Evolutionary conservation across 192 early-diverging fungal genomes (phyloP), one percentile per base, ranked within the genome.

Genomic region (Kappamyces sp.): DNA sequence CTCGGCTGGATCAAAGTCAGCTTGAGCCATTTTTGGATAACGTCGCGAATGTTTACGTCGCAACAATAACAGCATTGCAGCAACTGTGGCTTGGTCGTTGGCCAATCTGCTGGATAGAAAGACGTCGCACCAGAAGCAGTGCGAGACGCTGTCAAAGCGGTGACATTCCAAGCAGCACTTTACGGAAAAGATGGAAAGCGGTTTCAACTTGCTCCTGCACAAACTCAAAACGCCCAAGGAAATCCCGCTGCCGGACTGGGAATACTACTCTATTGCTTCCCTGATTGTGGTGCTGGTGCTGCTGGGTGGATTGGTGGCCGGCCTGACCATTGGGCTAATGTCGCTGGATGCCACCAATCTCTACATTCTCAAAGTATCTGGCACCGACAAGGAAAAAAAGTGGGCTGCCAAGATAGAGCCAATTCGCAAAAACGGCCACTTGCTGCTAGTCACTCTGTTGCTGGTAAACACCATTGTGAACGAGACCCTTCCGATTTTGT

Each of bases 401-500:
- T 86, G 91, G 59, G 96, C 96, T 0, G 78, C 66, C 7, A 69
- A 82, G n/a, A 92, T 96, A 59, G 76, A 80, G 64, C 93, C 93
- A 22, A 85, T 94, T 55, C 76, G 93, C 35, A 89, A 87, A 72
- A 86, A 91, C 67, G 85, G 83, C 1, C 94, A 96, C 61, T 90
- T 93, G 91, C 84, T 99, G 6, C 71, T 99, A 31, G 91, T 94
- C 1, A 95, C 94, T 7, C 67, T 99, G 35, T 68, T 99, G 9
- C 64, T 99, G 42, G 87, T 86, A 8, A 99, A 99, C 72, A 93
- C 93, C 1, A 75, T 99, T 36, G 82, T 96, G 40, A 99, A 99
- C 72, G 96, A 99, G 66, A 88, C 89, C 1, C 53, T 72, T 47
- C 70, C 70, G 1, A 64, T 72, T 49, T 62, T 72, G 42, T 70